Conservation (phyloP, 2,329 filamentous ascomycete genomes). For the Exophiala oligosperma region DNA sequence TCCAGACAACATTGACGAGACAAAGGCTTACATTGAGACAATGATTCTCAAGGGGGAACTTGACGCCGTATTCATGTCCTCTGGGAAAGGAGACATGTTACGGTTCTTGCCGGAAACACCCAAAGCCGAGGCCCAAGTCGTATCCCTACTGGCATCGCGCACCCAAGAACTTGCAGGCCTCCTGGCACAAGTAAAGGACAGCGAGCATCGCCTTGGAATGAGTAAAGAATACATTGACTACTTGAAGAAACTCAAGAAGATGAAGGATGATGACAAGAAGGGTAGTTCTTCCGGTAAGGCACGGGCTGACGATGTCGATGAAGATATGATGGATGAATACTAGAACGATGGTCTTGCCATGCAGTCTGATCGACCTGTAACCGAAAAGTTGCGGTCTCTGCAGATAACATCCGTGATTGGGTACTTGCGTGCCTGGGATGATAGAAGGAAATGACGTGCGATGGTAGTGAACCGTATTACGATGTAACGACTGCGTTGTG, state of each 20-base stretch:
- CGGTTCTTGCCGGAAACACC: conserved; percentile 51
- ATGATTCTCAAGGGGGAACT: conserved; percentile 54
- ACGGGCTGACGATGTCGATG: conserved; percentile 24
- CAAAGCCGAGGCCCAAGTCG: conserved; percentile 37
- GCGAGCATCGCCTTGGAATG: conserved; percentile 57
- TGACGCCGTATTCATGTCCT: conserved; percentile 51
- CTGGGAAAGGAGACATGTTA: conserved; percentile 46
- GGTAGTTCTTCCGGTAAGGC: conserved; percentile 6
- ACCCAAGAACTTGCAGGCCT: conserved; percentile 52
- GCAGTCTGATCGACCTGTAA: too few relatives aligned
- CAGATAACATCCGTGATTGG: too few relatives aligned
- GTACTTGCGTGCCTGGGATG: too few relatives aligned
- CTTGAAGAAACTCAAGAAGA: conserved; percentile 49
- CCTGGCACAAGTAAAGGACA: conserved; percentile 53
- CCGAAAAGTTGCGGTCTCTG: too few relatives aligned
- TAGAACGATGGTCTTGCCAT: conserved; percentile 7
- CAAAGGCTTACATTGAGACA: conserved; percentile 38
- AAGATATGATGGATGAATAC: conserved; percentile 32
- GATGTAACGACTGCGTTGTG: too few relatives aligned
- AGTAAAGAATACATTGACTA: conserved; percentile 60
- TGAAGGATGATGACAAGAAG: conserved; percentile 27
- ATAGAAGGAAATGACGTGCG: too few relatives aligned
- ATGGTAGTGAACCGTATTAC: too few relatives aligned
- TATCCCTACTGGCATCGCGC: conserved; percentile 49
- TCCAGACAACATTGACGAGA: conserved; percentile 29